These are phyloP conservation scores for Entophlyctis luteolus DNA, from an alignment of 192 early-diverging fungal species.

Conservation along the genomic window DNA sequence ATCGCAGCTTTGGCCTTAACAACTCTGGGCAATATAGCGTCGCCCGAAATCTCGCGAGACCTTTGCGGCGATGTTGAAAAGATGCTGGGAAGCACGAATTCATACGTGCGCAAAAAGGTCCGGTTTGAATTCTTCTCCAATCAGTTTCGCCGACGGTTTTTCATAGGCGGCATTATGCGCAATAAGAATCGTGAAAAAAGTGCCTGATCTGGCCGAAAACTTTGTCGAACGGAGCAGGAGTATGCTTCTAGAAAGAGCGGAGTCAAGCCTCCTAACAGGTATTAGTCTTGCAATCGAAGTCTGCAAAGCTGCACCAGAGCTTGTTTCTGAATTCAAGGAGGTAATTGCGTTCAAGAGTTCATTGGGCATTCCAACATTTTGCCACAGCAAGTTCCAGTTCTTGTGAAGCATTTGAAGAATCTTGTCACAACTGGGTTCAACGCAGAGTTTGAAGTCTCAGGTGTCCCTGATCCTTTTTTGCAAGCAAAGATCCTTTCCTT, in stretches of 20 bases:
- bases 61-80: slow-evolving; percentile 90
- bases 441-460: slow-evolving; percentile 91
- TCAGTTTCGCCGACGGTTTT: too few species aligned
- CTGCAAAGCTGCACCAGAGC: slow-evolving; percentile 67
- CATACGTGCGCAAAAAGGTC: slow-evolving; percentile 96
- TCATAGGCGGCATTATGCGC: slow-evolving; percentile 86
- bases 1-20: slow-evolving; percentile 91
- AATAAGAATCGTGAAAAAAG: slow-evolving; percentile 84
- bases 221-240: slow-evolving; percentile 71
- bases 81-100: slow-evolving; percentile 82
- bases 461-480: slow-evolving; percentile 93
- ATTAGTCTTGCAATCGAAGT: slow-evolving; percentile 85
- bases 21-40: slow-evolving; percentile 93
- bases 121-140: not conserved
- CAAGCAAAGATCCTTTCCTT: slow-evolving; percentile 89
- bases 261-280: slow-evolving; percentile 89
- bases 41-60: slow-evolving; percentile 91
- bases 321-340: slow-evolving; percentile 68
- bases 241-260: slow-evolving; percentile 85
- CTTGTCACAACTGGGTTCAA: slow-evolving; percentile 81
- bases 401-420: slow-evolving; percentile 84
- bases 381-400: slow-evolving; percentile 58
- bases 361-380: not conserved
- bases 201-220: slow-evolving; percentile 86
- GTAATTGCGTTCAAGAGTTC: not conserved